Conservation (phyloP, 2,329 filamentous ascomycete genomes). For the Monascus ruber region DNA sequence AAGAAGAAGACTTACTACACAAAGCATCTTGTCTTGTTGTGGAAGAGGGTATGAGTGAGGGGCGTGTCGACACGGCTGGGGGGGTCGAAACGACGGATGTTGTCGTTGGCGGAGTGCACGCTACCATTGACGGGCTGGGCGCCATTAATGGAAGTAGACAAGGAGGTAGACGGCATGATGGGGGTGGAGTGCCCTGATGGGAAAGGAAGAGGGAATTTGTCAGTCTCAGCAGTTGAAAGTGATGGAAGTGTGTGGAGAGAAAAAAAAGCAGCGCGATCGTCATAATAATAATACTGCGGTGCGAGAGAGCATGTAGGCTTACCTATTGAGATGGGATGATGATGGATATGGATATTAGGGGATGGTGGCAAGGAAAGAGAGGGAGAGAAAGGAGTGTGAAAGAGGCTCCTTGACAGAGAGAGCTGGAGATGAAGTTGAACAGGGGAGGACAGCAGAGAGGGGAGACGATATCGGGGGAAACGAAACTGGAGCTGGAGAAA, state of each 20-base stretch:
- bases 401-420: too few species aligned
- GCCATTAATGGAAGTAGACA: conserved; percentile 41
- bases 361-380: too few species aligned
- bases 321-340: too few species aligned
- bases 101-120: conserved; percentile 72
- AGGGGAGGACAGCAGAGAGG: too few species aligned
- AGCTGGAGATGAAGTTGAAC: too few species aligned
- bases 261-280: neutral
- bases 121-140: conserved; percentile 20
- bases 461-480: too few species aligned
- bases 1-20: conserved; percentile 58
- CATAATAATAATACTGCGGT: too few species aligned
- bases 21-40: conserved; percentile 99
- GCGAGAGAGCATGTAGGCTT: too few species aligned
- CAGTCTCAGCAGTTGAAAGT: neutral
- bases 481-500: too few species aligned
- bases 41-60: conserved; percentile 84
- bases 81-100: conserved; percentile 91
- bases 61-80: conserved; percentile 89
- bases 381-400: too few species aligned
- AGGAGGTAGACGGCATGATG: conserved; percentile 46
- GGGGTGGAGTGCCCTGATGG: conserved; percentile 11
- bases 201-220: conserved; percentile 3
- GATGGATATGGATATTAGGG: too few species aligned
- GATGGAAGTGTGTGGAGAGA: neutral